Evolutionary conservation across 305 asterid genomes (phyloP).

Genomic region (Lippia alba): DNA sequence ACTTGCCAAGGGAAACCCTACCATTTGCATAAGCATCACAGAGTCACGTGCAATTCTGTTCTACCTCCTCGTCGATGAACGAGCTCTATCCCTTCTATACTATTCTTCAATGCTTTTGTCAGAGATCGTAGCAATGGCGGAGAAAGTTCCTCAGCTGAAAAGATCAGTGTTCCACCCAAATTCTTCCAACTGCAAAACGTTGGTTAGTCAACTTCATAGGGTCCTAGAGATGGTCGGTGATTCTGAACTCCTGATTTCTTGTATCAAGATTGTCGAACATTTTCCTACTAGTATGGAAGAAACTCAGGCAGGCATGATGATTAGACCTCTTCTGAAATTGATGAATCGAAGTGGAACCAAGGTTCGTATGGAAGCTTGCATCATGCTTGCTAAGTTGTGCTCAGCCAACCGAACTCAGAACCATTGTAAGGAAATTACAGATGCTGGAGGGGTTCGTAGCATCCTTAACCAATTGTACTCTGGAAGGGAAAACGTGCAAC

Average conservation of each 20-base stretch:
- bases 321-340: slow-evolving; percentile 57
- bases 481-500: slow-evolving; percentile 72
- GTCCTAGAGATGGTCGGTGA: slow-evolving; percentile 49
- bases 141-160: slow-evolving; percentile 54
- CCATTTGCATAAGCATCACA: slow-evolving; percentile 66
- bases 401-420: slow-evolving; percentile 57
- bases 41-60: slow-evolving; percentile 64
- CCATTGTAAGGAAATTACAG: slow-evolving; percentile 69
- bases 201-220: slow-evolving; percentile 57
- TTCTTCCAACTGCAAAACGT: slow-evolving; percentile 65
- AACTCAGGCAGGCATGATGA: slow-evolving; percentile 63
- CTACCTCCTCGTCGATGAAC: slow-evolving; percentile 66
- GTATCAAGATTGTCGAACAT: slow-evolving; percentile 58
- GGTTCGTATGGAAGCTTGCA: slow-evolving; percentile 53
- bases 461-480: slow-evolving; percentile 76
- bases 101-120: slow-evolving; percentile 66
- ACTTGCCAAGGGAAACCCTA: slow-evolving; percentile 55
- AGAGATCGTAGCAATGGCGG: slow-evolving; percentile 76
- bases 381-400: slow-evolving; percentile 60
- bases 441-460: slow-evolving; percentile 74
- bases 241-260: slow-evolving; percentile 50
- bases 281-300: slow-evolving; percentile 64
- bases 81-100: slow-evolving; percentile 52
- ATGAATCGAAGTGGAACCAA: slow-evolving; percentile 59
- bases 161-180: slow-evolving; percentile 69